Conservation (phyloP, 306 rosid genomes). For the Trichosanthes truncata region DNA sequence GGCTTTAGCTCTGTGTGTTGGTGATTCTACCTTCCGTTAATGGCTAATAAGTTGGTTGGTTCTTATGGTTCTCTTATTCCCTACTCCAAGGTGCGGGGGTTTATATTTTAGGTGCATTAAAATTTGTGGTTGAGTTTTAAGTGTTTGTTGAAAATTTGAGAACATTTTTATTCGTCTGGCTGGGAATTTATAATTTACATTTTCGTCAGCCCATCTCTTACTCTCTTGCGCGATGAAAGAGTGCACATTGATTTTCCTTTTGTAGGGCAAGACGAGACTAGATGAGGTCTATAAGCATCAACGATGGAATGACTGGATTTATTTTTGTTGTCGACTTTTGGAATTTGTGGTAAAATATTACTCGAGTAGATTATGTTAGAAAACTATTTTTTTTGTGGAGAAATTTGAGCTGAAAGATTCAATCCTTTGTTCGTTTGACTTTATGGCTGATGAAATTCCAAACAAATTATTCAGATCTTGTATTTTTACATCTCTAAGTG, state of each 20-base stretch:
- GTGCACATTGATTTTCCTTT: constrained; percentile 44
- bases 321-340: constrained; percentile 32
- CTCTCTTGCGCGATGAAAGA: constrained; percentile 50
- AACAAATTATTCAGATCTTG: not conserved
- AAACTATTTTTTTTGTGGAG: constrained; percentile 15
- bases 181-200: constrained; percentile 3
- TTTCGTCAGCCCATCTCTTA: constrained; percentile 21
- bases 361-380: constrained; percentile 32
- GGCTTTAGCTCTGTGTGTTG: not conserved
- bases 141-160: not conserved
- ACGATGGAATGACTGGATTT: constrained; percentile 44
- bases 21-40: not conserved
- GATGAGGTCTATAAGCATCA: constrained; percentile 73
- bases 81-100: not conserved
- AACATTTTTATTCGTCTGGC: not conserved
- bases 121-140: not conserved
- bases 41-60: not conserved
- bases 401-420: not conserved
- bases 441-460: not conserved
- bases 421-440: not conserved
- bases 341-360: constrained; percentile 29
- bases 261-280: constrained; percentile 88
- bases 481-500: not conserved
- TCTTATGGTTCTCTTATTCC: not conserved
- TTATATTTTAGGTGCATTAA: not conserved